A percentile compares a stretch with the other conserved stretches of the same genome.
Evolutionary conservation across 345 rosid species (phyloP).

Genomic region (Dipteronia dyeriana): DNA sequence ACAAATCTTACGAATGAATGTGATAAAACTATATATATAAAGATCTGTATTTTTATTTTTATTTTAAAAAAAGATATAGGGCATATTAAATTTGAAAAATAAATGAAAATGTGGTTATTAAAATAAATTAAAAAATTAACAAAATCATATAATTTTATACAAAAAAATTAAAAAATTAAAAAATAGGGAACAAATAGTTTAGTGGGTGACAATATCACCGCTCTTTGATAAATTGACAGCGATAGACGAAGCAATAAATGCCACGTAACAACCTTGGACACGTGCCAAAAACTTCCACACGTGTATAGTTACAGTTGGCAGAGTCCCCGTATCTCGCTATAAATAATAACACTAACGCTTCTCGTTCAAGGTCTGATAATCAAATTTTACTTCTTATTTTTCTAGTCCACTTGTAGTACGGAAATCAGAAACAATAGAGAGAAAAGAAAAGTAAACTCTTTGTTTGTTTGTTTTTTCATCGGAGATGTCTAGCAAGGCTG

Average conservation of each 20-base stretch:
- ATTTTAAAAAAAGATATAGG: too few species aligned
- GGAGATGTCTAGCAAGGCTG: slow-evolving; percentile 15
- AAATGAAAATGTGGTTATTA: too few species aligned
- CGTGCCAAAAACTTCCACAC: background rate
- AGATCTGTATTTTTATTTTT: too few species aligned
- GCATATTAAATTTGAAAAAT: too few species aligned
- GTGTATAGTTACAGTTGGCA: slow-evolving; percentile 10
- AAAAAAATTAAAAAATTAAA: too few species aligned
- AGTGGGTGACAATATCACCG: too few species aligned
- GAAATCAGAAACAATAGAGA: background rate
- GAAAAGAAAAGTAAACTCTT: background rate
- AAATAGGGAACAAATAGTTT: too few species aligned
- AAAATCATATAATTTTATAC: too few species aligned
- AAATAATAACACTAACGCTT: background rate
- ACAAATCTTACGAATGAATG: too few species aligned
- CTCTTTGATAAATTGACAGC: background rate
- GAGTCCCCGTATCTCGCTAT: background rate
- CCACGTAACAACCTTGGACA: slow-evolving; percentile 11
- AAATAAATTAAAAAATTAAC: too few species aligned
- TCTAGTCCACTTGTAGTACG: background rate
- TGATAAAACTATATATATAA: too few species aligned
- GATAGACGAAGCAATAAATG: background rate
- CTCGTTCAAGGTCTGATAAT: background rate
- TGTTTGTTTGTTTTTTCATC: background rate
- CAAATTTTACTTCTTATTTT: background rate